Base-by-base conservation (phyloP, 208 protist species). In the Leishmania arabica region DNA sequence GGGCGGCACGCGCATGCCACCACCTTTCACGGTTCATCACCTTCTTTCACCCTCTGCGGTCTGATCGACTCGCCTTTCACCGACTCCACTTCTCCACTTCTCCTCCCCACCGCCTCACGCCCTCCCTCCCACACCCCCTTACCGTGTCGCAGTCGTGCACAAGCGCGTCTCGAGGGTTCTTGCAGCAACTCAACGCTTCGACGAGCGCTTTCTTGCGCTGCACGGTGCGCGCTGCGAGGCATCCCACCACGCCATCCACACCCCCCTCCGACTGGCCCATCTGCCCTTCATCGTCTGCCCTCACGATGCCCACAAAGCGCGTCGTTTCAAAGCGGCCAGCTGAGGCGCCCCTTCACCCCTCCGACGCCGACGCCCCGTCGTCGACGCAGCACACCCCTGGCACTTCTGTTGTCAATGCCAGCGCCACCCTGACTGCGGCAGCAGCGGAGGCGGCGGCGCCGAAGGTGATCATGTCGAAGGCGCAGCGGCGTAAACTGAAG, bases 401-500 rank as follows among this genome's bases (percentile, higher is more conserved):
- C 34, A 45, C 51, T 42, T 47, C 82, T 40, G 27, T 65, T 19
- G 62, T 70, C 24, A 77, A 24, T 42, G 56, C 69, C 45, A 31
- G 68, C 19, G 37, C 78, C 2, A 11, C 74, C 37, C 51, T 37
- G 11, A 64, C 70, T 5, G 62, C 84, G 15, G 42, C 68, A 31
- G 66, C 77, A 58, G 56, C 60, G 75, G 75, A 71, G 45, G 78
- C 78, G 66, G 84, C 71, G 42, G 58, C 81, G 31, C 88, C 86
- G 34, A 91, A 92, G 79, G 84, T 89, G 45, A 88, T 96, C 66
- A 95, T 98, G 90, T 96, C 95, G 7, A 82, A 86, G 9, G 93
- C 95, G 21, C 89, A 94, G 78, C 88, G 95, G 27, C 90, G 95
- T 1, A 89, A 84, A 81, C 85, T 95, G 80, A 95, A 96, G 89